Evolutionary conservation across 805 yeast genomes (phyloP), one percentile per base, ranked within the genome.

Genomic region (Candida boidinii): DNA sequence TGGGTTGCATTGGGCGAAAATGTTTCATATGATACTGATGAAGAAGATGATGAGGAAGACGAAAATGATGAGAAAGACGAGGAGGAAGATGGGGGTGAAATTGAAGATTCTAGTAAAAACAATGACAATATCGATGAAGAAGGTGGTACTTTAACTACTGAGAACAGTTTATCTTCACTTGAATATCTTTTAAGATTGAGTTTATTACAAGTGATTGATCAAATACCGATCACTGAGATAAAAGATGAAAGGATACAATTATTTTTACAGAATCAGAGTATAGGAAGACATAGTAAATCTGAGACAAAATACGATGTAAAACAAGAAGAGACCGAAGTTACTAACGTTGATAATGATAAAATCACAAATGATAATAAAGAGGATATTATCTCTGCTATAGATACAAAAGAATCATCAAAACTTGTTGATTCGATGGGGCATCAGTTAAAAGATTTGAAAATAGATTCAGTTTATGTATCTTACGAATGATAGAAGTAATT

Each of bases 211-310:
- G 59, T 68, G 10, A 70, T 61, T 37, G 87, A 79, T 43, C 75
- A 72, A 39, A 56, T 50, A 17, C 62, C 77, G 2, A 53, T 79
- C 3, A 46, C 73, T 7, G 58, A 70, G 7, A 68, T 76, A 8
- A 66, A 68, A n/a, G 92, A 83, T 48, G 90, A 82, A 49, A 64
- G 79, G n/a, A n/a, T n/a, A n/a, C n/a, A n/a, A n/a, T n/a, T n/a
- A n/a, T n/a, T n/a, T n/a, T n/a, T n/a, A n/a, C n/a, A n/a, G n/a
- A 25, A n/a, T n/a, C n/a, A n/a, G n/a, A n/a, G n/a, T n/a, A n/a
- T n/a, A n/a, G n/a, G n/a, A n/a, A n/a, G n/a, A n/a, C n/a, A n/a
- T n/a, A n/a, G n/a, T n/a, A n/a, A n/a, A n/a, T n/a, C n/a, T n/a
- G n/a, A n/a, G n/a, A n/a, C n/a, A n/a, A n/a, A n/a, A n/a, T n/a